phyloP scores from a whole-genome alignment of 2,329 filamentous ascomycete species.

The Mycosphaerelloides madeirae region DNA sequence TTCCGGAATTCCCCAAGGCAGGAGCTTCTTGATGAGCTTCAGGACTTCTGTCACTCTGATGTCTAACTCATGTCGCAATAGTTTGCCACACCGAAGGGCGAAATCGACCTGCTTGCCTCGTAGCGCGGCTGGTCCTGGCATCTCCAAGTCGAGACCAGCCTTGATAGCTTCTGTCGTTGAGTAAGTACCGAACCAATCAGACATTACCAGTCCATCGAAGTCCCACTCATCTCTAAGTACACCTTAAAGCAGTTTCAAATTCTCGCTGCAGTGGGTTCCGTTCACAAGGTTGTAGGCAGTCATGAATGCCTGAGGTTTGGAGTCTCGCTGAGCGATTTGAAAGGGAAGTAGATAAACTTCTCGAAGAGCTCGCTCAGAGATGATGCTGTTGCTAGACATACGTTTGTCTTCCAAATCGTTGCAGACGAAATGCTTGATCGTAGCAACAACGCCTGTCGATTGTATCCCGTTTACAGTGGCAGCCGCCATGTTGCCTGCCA shows the following conservation, averaged over 20 bases:
- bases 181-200: constrained; percentile 77
- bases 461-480: constrained; percentile 60
- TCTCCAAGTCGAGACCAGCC: constrained; percentile 76
- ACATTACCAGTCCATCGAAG: constrained; percentile 54
- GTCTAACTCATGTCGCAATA: constrained; percentile 43
- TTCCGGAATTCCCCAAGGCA: constrained; percentile 26
- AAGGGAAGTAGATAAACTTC: constrained; percentile 72
- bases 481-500: constrained; percentile 69
- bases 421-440: constrained; percentile 73
- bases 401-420: constrained; percentile 70
- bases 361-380: constrained; percentile 61
- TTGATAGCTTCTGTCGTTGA: constrained; percentile 61
- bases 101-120: constrained; percentile 30
- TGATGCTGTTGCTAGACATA: constrained; percentile 58
- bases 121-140: constrained; percentile 69
- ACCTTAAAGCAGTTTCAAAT: constrained; percentile 61
- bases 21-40: constrained; percentile 49
- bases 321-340: constrained; percentile 66
- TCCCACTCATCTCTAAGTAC: constrained; percentile 69
- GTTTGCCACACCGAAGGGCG: constrained; percentile 25
- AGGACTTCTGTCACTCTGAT: constrained; percentile 57
- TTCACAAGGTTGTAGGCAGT: constrained; percentile 71
- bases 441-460: constrained; percentile 67
- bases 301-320: constrained; percentile 67
- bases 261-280: constrained; percentile 62